Conservation (phyloP, 805 yeast species). For the Hanseniaspora singularis region DNA sequence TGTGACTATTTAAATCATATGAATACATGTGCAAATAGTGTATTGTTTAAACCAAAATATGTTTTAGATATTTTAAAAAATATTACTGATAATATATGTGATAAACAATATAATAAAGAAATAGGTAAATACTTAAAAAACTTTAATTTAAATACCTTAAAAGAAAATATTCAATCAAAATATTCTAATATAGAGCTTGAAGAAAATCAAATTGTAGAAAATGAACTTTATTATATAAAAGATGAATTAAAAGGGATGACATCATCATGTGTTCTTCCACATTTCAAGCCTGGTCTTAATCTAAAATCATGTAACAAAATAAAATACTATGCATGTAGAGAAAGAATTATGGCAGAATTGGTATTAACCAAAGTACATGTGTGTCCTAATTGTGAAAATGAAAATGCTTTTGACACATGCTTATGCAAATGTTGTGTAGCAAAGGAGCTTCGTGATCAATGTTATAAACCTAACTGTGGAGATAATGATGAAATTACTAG, state of each 20-base stretch:
- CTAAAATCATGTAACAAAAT: slow-evolving; percentile 1
- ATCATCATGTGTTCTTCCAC: slow-evolving; percentile 2
- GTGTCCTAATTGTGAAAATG: slow-evolving; percentile 7
- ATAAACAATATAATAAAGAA: neutral
- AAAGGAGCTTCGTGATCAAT: neutral
- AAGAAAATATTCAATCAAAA: neutral
- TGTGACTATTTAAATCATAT: neutral
- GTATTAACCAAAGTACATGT: slow-evolving; percentile 6
- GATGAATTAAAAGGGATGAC: slow-evolving; percentile 1
- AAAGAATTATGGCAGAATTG: slow-evolving; percentile 6
- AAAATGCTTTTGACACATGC: slow-evolving; percentile 1
- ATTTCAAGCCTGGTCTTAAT: slow-evolving; percentile 1
- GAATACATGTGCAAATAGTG: neutral
- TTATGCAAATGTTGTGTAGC: slow-evolving; percentile 7
- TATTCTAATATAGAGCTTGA: neutral
- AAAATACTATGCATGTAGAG: slow-evolving; percentile 3
- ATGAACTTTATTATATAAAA: slow-evolving; percentile 4
- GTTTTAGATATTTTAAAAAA: neutral
- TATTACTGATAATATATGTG: neutral
- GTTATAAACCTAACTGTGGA: slow-evolving; percentile 3
- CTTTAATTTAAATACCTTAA: too few species aligned
- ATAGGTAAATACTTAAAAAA: too few species aligned
- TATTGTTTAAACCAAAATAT: neutral
- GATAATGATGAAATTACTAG: neutral
- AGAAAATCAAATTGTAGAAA: neutral